Evolutionary conservation across 495 filamentous ascomycete species (phyloP).

Genomic region (Xylaria sp.): DNA sequence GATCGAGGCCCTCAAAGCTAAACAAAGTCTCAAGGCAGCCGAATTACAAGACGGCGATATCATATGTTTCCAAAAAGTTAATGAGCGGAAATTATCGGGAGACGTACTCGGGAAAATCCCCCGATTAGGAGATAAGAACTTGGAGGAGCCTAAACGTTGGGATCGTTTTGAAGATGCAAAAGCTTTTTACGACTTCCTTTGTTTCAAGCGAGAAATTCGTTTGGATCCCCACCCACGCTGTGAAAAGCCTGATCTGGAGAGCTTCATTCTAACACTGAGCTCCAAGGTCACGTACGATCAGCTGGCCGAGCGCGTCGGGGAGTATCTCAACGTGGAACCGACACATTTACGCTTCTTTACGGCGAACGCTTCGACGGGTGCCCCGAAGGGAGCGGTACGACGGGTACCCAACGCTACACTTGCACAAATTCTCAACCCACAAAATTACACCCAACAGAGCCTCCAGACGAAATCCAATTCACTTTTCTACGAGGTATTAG

Average conservation of each 20-base stretch:
- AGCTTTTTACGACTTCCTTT: conserved; percentile 89
- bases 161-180: conserved; percentile 69
- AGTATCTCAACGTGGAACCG: conserved; percentile 75
- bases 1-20: conserved; percentile 94
- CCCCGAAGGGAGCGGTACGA: conserved; percentile 77
- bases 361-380: conserved; percentile 74
- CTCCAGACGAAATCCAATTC: conserved; percentile 75
- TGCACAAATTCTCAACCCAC: conserved; percentile 71
- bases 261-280: conserved; percentile 77
- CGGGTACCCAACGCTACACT: conserved; percentile 69
- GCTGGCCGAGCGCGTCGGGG: conserved; percentile 83
- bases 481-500: conserved; percentile 89
- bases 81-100: conserved; percentile 52
- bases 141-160: conserved; percentile 35
- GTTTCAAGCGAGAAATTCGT: conserved; percentile 77
- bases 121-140: conserved; percentile 36
- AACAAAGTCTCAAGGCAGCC: conserved; percentile 82
- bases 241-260: conserved; percentile 57
- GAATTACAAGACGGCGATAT: conserved; percentile 99
- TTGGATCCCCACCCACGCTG: conserved; percentile 66
- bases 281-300: conserved; percentile 91
- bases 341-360: conserved; percentile 92
- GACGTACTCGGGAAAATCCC: conserved; percentile 41
- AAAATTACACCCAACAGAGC: conserved; percentile 57
- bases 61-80: conserved; percentile 82